phyloP scores from a whole-genome alignment of 257 asterid genomes.

The Fraxinus anomala region DNA sequence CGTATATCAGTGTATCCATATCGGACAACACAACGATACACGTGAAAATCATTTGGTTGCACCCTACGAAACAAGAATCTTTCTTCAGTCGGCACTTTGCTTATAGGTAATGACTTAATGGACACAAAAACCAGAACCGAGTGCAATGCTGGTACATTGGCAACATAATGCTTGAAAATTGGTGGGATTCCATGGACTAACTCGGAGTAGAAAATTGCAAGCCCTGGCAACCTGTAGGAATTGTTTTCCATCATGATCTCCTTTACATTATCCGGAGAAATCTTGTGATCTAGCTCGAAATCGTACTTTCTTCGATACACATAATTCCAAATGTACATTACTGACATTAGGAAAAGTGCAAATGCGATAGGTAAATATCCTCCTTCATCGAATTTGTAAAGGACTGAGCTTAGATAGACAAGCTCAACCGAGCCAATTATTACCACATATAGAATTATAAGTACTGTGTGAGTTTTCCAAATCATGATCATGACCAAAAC shows the following conservation, averaged over 20 bases:
- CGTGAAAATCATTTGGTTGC: slow-evolving; percentile 30
- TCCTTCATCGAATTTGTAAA: slow-evolving; percentile 38
- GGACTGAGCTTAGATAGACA: slow-evolving; percentile 37
- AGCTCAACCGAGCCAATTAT: slow-evolving; percentile 36
- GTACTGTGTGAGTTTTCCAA: slow-evolving; percentile 43
- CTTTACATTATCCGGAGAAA: slow-evolving; percentile 31
- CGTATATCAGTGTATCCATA: slow-evolving; percentile 42
- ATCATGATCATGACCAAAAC: slow-evolving; percentile 44
- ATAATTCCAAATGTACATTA: slow-evolving; percentile 41
- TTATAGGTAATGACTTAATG: slow-evolving; percentile 36
- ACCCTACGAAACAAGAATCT: slow-evolving; percentile 42
- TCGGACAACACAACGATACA: slow-evolving; percentile 40
- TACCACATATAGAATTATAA: slow-evolving; percentile 28
- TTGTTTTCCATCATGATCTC: slow-evolving; percentile 20
- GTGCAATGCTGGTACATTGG: slow-evolving; percentile 41
- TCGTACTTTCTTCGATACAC: slow-evolving; percentile 35
- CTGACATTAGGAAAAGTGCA: slow-evolving; percentile 32
- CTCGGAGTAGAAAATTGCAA: slow-evolving; percentile 44
- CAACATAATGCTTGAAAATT: slow-evolving; percentile 43
- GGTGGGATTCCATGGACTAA: slow-evolving; percentile 54
- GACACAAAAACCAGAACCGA: slow-evolving; percentile 41
- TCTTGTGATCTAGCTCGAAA: slow-evolving; percentile 41
- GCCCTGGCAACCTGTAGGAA: slow-evolving; percentile 32
- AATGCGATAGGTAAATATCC: slow-evolving; percentile 40
- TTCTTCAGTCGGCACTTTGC: slow-evolving; percentile 40